phyloP scores from a whole-genome alignment of 78 protist genomes.

The Guillardia theta region DNA sequence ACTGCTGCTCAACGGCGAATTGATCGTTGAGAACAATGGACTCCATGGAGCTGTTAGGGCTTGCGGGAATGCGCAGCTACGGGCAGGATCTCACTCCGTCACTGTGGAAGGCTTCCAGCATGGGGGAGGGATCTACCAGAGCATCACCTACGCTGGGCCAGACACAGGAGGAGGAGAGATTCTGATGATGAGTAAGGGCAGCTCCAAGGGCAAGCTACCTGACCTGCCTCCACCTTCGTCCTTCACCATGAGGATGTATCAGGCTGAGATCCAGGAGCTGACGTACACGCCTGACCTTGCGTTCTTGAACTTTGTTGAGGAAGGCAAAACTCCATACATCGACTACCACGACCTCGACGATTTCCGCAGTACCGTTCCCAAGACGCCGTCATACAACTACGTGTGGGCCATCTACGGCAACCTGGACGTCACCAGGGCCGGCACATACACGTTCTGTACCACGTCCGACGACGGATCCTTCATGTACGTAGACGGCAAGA shows the following conservation, averaged over 20 bases:
- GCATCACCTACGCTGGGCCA: not conserved
- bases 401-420: conserved; percentile 30
- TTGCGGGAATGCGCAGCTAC: not conserved
- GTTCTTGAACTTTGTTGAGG: not conserved
- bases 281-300: not conserved
- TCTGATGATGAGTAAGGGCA: not conserved
- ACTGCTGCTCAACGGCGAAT: not conserved
- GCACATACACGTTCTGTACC: not conserved
- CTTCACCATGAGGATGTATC: not conserved
- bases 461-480: not conserved
- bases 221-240: not conserved
- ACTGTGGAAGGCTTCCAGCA: conserved; percentile 10
- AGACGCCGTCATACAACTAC: not conserved
- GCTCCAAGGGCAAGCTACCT: not conserved
- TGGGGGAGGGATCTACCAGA: not conserved
- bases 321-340: not conserved
- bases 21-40: not conserved
- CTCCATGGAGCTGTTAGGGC: not conserved
- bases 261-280: too few relatives aligned
- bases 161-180: not conserved
- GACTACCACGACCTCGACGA: not conserved
- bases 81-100: not conserved
- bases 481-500: not conserved
- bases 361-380: not conserved
- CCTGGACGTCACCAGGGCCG: not conserved